Evolutionary conservation across 1,284 basidiomycete species (phyloP), one percentile per base, ranked within the genome.

Genomic region (Apiotrichum mycotoxinovorans): DNA sequence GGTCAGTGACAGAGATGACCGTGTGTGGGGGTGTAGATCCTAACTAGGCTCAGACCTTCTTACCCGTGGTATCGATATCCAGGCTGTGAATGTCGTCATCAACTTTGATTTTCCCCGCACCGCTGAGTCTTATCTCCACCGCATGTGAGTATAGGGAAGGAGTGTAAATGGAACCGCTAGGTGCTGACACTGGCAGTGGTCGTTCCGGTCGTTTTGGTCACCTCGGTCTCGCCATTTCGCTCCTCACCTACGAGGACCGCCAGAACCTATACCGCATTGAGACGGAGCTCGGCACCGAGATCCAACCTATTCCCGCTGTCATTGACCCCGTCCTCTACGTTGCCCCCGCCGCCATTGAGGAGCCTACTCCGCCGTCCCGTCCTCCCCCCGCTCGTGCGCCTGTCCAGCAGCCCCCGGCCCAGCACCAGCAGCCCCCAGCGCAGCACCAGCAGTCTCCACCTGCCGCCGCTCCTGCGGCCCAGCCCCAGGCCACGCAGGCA

Each of bases 71-170:
- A 98, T 98, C 78, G 96, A 98, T 79, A 98, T 98, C 75, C 94
- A 98, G 80, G 95, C 95, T 45, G 95, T 98, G 63, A 98, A 98
- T 78, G 95, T 98, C 70, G 95, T 98, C 71, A 98, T 98, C 83
- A 98, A 98, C 82, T 98, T 98, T 75, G 94, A 97, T 78, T 97
- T 98, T 79, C 95, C 95, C 61, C 96, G 97, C 83, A 97, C 95
- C 72, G 90, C 91, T 56, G 95, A 98, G 79, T 97, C 94, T 3
- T 98, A 98, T 78, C 85, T 98, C 33, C 95, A 98, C 79, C 87
- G 71, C 64, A 74, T 74, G 70, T 72, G 46, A 64, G 69, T 62
- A 17, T 12, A 3, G 11, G 22, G 7, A 34, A 2, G 22, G 7
- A 34, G 7, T 10, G 18, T 41, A 18, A n/a, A 20, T 20, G 11